A percentile compares a stretch with the other conserved stretches of the same genome.
phyloP scores from a whole-genome alignment of 1,139 yeast species.

The Blastobotrys capitulatus region DNA sequence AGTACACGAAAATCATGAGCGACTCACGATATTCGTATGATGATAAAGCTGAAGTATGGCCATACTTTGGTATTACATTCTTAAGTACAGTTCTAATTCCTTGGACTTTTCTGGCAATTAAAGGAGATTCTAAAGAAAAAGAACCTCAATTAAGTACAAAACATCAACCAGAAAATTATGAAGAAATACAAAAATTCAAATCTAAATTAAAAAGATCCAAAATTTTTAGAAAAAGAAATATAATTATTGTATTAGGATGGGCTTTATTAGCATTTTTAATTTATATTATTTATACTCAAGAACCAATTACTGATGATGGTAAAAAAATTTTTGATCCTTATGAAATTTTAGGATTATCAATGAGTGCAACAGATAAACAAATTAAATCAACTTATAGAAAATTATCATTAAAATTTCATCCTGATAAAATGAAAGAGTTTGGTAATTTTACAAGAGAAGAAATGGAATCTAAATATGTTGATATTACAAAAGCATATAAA shows the following conservation, averaged over 20 bases:
- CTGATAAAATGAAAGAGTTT: constrained; percentile 70
- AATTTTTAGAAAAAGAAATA: constrained; percentile 33
- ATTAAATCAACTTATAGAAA: constrained; percentile 81
- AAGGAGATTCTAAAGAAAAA: constrained; percentile 13
- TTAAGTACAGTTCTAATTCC: constrained; percentile 65
- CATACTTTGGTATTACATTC: constrained; percentile 78
- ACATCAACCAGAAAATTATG: constrained; percentile 40
- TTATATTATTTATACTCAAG: constrained; percentile 41
- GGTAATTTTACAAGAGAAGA: constrained; percentile 54
- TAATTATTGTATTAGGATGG: constrained; percentile 65
- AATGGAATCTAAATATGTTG: constrained; percentile 73
- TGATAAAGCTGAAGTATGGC: constrained; percentile 94
- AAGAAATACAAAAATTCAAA: constrained; percentile 41
- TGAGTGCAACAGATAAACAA: constrained; percentile 66
- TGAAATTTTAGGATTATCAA: constrained; percentile 69
- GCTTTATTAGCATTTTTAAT: constrained; percentile 47
- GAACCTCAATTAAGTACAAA: constrained; percentile 9
- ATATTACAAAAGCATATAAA: constrained; percentile 87
- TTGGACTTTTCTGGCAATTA: constrained; percentile 46
- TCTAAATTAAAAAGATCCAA: constrained; percentile 29
- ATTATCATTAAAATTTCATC: constrained; percentile 82
- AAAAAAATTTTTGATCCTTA: constrained; percentile 79
- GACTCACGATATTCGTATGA: constrained; percentile 58
- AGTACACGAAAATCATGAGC: constrained; percentile 25
- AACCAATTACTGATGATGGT: constrained; percentile 36